Conservation (phyloP, 2,329 filamentous ascomycete species). For the Teratosphaeria nubilosa region DNA sequence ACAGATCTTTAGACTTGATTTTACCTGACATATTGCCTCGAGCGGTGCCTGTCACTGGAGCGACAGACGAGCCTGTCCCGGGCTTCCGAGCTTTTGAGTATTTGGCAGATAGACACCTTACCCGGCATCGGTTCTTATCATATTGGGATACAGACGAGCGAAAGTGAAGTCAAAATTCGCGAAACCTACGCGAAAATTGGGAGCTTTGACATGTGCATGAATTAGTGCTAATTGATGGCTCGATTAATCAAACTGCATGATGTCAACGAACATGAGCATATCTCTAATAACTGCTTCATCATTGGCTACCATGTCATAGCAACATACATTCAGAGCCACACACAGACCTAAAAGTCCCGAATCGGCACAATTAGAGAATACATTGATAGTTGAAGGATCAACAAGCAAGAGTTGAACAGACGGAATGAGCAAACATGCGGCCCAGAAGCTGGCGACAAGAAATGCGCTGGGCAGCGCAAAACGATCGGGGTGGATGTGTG, state of each 20-base stretch:
- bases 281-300: not conserved
- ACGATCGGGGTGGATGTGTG: not conserved
- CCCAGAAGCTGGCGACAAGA: not conserved
- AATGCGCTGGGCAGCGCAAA: not conserved
- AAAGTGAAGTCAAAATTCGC: not conserved
- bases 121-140: not conserved
- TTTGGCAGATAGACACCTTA: not conserved
- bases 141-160: not conserved
- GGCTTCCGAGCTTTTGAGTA: no score
- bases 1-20: constrained; percentile 55
- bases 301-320: not conserved
- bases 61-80: not conserved
- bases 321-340: not conserved
- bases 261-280: not conserved
- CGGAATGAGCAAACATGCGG: not conserved
- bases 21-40: constrained; percentile 30
- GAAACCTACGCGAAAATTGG: not conserved
- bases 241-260: not conserved
- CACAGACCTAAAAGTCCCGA: not conserved
- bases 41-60: not conserved
- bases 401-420: not conserved
- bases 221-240: not conserved
- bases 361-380: not conserved
- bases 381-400: not conserved
- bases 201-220: not conserved